Evolutionary conservation across 2,329 filamentous ascomycete species (phyloP).

Genomic region (Ophiostoma perfectum): DNA sequence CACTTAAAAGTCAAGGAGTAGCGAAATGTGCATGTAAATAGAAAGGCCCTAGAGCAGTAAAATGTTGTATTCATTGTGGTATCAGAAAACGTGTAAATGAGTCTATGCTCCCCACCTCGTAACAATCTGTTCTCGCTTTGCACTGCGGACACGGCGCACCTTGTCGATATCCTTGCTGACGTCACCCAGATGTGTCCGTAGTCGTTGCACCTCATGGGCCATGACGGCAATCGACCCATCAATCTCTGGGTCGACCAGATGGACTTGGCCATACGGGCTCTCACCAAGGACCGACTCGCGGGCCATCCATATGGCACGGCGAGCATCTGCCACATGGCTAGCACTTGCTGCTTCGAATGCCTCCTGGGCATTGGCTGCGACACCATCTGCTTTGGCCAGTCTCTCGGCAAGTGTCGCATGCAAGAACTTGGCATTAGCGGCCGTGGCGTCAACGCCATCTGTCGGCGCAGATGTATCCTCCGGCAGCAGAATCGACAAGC

Average conservation of each 20-base stretch:
- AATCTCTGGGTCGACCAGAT: slow-evolving; percentile 49
- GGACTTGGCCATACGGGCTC: slow-evolving; percentile 44
- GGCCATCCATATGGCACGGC: slow-evolving; percentile 45
- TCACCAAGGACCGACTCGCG: slow-evolving; percentile 50
- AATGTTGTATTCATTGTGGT: background rate
- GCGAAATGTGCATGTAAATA: too few species aligned
- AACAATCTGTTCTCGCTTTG: slow-evolving; percentile 47
- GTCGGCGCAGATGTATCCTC: slow-evolving; percentile 27
- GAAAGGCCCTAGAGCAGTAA: too few species aligned
- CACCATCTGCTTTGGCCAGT: slow-evolving; percentile 39
- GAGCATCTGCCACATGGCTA: slow-evolving; percentile 43
- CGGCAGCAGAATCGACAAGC: slow-evolving; percentile 42
- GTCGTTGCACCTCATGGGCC: slow-evolving; percentile 41
- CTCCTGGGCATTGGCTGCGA: slow-evolving; percentile 44
- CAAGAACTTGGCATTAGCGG: slow-evolving; percentile 28
- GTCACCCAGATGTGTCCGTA: slow-evolving; percentile 37
- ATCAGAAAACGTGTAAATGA: background rate
- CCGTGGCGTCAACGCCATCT: slow-evolving; percentile 14
- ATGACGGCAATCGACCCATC: slow-evolving; percentile 46
- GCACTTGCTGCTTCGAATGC: slow-evolving; percentile 44
- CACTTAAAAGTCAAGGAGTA: too few species aligned
- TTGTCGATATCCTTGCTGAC: slow-evolving; percentile 36
- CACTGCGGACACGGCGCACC: slow-evolving; percentile 37
- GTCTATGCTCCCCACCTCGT: slow-evolving; percentile 36
- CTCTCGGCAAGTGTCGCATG: slow-evolving; percentile 38